phyloP scores from a whole-genome alignment of 164 flowering plant species.

The Dillenia turbinata region DNA sequence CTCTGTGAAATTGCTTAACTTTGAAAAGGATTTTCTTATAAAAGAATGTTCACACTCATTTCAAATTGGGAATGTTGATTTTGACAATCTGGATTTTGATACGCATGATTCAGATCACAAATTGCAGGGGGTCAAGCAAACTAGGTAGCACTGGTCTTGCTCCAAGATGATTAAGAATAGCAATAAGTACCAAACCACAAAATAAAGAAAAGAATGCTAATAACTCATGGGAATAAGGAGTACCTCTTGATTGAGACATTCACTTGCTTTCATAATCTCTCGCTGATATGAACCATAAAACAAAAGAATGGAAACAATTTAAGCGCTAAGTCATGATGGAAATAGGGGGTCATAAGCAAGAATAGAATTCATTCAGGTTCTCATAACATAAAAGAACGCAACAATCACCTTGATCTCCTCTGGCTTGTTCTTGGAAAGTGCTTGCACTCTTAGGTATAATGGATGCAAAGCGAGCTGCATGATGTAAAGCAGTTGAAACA shows the following conservation, averaged over 20 bases:
- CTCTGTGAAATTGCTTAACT: too few relatives aligned
- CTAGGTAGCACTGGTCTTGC: too few relatives aligned
- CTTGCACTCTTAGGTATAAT: constrained; percentile 78
- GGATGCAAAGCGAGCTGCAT: constrained; percentile 97
- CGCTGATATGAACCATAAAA: constrained; percentile 34
- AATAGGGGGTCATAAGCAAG: neutral
- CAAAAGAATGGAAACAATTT: constrained; percentile 8
- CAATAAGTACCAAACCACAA: too few relatives aligned
- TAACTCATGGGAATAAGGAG: too few relatives aligned
- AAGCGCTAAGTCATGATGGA: constrained; percentile 2
- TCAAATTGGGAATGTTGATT: too few relatives aligned
- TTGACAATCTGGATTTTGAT: too few relatives aligned
- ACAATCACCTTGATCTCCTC: constrained; percentile 64
- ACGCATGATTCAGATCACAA: too few relatives aligned
- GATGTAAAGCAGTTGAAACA: constrained; percentile 1
- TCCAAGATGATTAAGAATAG: too few relatives aligned
- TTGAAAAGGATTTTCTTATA: too few relatives aligned
- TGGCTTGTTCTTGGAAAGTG: constrained; percentile 70
- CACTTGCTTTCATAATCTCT: constrained; percentile 69
- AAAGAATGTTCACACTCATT: too few relatives aligned
- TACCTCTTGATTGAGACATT: constrained; percentile 66
- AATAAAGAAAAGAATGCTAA: too few relatives aligned
- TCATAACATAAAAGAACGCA: constrained; percentile 3
- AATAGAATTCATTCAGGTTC: neutral
- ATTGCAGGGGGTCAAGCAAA: too few relatives aligned